Base-by-base conservation (phyloP, 345 rosid genomes). In the Brassica carinata region DNA sequence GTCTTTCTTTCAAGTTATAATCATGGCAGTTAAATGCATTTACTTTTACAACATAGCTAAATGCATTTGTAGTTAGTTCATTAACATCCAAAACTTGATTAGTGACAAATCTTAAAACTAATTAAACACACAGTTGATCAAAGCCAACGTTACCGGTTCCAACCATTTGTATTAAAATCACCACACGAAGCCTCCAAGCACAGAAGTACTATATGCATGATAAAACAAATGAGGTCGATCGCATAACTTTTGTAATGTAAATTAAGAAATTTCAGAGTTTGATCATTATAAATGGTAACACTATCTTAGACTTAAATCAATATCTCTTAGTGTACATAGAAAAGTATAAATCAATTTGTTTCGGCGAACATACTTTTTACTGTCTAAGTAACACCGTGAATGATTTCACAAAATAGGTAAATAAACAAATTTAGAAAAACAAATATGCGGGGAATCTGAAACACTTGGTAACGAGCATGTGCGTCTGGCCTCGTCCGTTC, bases 401-500 rank as follows among this genome's bases (percentile, higher is more conserved):
- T 36, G 34, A 57, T 38, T 27, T 79, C 14, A 17, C 27, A 57
- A 2, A 18, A 67, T 11, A 79, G 14, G 14, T 23, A 73, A 48
- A 62, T 8, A 36, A 74, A 51, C 34, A 33, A 30, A 53, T 3
- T 1, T 45, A 29, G 19, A 11, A 61, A 55, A 29, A 43, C 15
- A 27, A 3, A 4, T 61, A 69, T 67, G 78, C 69, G 75, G 65
- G 79, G 76, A 80, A 75, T 53, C 76, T 33, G 72, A 69, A 80
- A 69, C 53, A 62, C 30, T 3, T 64, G 29, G 72, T 75, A 75
- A 55, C 30, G 76, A 70, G 66, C 79, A 75, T 81, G 83, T 80
- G 83, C 66, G 71, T 36, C 59, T 74, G 79, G 70, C 83, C 79
- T 74, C 59, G 83, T 64, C 77, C 83, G 43, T 33, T 75, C 80